A percentile compares a stretch with the other conserved stretches of the same genome.
Evolutionary conservation across 768 basidiomycete genomes (phyloP).

Genomic region (Trametes meyenii): DNA sequence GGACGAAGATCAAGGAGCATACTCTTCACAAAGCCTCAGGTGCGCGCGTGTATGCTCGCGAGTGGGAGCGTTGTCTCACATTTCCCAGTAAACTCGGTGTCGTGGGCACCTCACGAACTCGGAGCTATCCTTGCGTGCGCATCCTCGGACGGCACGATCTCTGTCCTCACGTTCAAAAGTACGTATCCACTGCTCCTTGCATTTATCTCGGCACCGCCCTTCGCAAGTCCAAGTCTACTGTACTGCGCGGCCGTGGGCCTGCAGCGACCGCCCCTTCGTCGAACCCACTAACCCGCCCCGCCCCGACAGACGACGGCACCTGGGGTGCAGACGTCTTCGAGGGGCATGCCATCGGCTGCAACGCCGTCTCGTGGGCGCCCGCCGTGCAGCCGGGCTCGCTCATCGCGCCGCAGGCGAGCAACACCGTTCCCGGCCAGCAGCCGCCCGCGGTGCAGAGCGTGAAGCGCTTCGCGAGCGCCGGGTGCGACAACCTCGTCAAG

Average conservation of each 20-base stretch:
- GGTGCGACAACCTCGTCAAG: constrained; percentile 93
- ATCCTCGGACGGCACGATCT: constrained; percentile 95
- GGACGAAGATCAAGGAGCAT: constrained; percentile 97
- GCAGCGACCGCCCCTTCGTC: not conserved
- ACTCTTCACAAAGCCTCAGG: constrained; percentile 92
- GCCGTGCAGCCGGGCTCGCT: constrained; percentile 85
- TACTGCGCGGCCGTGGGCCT: no score
- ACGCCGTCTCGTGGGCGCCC: constrained; percentile 97
- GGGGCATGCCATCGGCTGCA: constrained; percentile 95
- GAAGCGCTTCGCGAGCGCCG: constrained; percentile 93
- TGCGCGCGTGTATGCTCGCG: constrained; percentile 39
- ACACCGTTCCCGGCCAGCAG: constrained; percentile 49
- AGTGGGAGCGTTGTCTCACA: not conserved
- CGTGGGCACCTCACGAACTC: constrained; percentile 98
- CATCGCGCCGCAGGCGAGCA: constrained; percentile 64
- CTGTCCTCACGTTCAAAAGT: constrained; percentile 97
- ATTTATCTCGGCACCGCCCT: no score
- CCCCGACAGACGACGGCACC: constrained; percentile 82
- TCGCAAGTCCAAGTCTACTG: no score
- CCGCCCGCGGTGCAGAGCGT: constrained; percentile 49
- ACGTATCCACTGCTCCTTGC: constrained; percentile 29
- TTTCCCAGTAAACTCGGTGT: constrained; percentile 86
- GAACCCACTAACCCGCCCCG: not conserved
- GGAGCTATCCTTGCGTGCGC: constrained; percentile 97
- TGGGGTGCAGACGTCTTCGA: constrained; percentile 96